Percentiles rank a stretch among this genome's conserved stretches.
phyloP scores from a whole-genome alignment of 2,329 filamentous ascomycete genomes.

The Nigrospora oryzae region DNA sequence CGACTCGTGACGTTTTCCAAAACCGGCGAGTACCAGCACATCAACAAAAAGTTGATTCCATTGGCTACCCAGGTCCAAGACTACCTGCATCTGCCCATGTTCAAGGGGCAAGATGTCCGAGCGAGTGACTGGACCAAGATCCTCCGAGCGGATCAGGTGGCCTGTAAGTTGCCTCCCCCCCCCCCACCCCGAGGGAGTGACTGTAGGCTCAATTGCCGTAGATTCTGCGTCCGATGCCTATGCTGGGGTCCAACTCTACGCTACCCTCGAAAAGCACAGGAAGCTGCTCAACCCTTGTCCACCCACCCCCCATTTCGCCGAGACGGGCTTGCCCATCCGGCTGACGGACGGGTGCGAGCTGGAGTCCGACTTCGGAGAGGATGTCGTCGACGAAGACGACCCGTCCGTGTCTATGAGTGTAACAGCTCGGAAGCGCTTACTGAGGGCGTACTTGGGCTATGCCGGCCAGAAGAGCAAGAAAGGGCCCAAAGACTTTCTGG shows the following conservation, averaged over 20 bases:
- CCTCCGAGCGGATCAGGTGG: conserved; percentile 56
- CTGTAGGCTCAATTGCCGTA: conserved; percentile 24
- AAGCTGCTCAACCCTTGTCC: conserved; percentile 60
- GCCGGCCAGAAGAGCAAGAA: neutral
- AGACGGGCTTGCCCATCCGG: conserved; percentile 56
- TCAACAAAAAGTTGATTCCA: conserved; percentile 59
- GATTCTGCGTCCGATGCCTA: conserved; percentile 81
- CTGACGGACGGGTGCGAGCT: conserved; percentile 34
- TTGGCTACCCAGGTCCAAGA: conserved; percentile 64
- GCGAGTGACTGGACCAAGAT: conserved; percentile 64
- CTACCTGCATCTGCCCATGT: conserved; percentile 64
- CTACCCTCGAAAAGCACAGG: conserved; percentile 62
- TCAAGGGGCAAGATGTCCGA: conserved; percentile 63
- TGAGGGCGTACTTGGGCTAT: neutral
- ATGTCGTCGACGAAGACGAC: conserved; percentile 1
- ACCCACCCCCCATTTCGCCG: conserved; percentile 59
- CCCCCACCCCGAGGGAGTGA: neutral
- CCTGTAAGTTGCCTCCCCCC: conserved; percentile 46
- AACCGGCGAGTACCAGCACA: conserved; percentile 36
- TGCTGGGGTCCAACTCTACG: conserved; percentile 64
- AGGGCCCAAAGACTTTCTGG: neutral
- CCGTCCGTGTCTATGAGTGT: conserved; percentile 2
- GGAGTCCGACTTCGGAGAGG: conserved; percentile 15
- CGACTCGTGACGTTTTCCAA: conserved; percentile 63
- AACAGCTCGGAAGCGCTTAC: conserved; percentile 4